phyloP scores from a whole-genome alignment of 2,329 filamentous ascomycete species.

The Xenosphaeropsis pyriputrescens region DNA sequence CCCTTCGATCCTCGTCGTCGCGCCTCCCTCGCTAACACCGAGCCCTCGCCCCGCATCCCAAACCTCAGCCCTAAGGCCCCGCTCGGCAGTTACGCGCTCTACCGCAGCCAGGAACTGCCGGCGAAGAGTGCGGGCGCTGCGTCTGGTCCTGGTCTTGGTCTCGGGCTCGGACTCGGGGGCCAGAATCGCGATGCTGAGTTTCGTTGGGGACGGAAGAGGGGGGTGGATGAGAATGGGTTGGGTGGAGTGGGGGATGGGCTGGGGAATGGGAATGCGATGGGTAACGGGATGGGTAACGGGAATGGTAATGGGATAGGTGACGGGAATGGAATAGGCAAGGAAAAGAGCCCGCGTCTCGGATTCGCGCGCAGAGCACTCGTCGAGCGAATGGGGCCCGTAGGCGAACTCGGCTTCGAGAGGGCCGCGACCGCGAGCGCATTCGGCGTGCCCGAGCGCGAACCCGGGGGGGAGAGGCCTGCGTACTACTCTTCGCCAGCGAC shows the following conservation, averaged over 20 bases:
- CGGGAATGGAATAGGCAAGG: not conserved
- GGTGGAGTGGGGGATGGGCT: too few species aligned
- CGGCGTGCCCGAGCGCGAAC: not conserved
- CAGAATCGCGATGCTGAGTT: too few species aligned
- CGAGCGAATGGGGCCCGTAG: slow-evolving; percentile 2
- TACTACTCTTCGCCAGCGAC: too few species aligned
- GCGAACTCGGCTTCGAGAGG: not conserved
- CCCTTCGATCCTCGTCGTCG: slow-evolving; percentile 2
- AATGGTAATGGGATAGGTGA: slow-evolving; percentile 5
- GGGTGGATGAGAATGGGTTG: too few species aligned
- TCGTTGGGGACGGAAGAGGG: too few species aligned
- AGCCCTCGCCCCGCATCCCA: slow-evolving; percentile 12
- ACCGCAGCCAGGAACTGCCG: not conserved
- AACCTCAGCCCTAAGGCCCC: slow-evolving; percentile 10
- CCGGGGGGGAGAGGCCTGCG: too few species aligned
- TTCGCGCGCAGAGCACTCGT: slow-evolving; percentile 7
- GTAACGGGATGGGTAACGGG: slow-evolving; percentile 2
- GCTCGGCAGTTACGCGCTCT: slow-evolving; percentile 12
- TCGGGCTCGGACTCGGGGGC: too few species aligned
- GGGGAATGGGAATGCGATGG: slow-evolving; percentile 1
- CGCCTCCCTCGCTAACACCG: slow-evolving; percentile 13
- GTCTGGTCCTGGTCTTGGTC: too few species aligned
- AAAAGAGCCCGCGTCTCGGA: slow-evolving; percentile 9
- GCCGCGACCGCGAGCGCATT: not conserved
- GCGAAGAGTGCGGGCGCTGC: too few species aligned